Percentiles rank a stretch among this genome's conserved stretches.
phyloP scores from a whole-genome alignment of 768 basidiomycete species.

The Suillus placidus region DNA sequence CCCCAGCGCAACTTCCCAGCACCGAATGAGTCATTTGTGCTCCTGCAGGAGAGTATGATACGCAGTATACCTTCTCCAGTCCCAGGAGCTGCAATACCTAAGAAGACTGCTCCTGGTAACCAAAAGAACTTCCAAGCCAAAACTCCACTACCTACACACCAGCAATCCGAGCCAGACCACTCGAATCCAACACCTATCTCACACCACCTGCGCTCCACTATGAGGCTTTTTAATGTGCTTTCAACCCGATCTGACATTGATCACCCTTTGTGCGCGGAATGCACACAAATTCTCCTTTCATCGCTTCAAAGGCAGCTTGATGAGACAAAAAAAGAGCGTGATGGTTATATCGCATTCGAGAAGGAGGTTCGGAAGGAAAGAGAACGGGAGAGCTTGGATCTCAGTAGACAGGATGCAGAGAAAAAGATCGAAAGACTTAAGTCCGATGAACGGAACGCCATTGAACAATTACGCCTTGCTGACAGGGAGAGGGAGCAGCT shows the following conservation, averaged over 20 bases:
- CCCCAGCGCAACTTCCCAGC: conserved; percentile 53
- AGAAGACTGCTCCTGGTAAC: conserved; percentile 43
- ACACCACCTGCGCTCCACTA: conserved; percentile 75
- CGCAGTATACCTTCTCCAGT: conserved; percentile 64
- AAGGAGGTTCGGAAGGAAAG: conserved; percentile 82
- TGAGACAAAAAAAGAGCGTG: conserved; percentile 88
- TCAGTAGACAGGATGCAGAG: conserved; percentile 66
- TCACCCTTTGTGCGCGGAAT: conserved; percentile 95
- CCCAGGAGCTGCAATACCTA: conserved; percentile 45
- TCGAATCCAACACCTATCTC: conserved; percentile 74
- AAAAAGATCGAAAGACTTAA: conserved; percentile 74
- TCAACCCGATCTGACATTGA: conserved; percentile 81
- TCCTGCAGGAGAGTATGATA: conserved; percentile 83
- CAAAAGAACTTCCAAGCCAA: conserved; percentile 32
- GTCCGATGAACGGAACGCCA: conserved; percentile 64
- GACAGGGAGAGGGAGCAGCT: conserved; percentile 79
- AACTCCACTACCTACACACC: conserved; percentile 30
- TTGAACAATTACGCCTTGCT: conserved; percentile 74
- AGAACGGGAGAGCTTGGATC: conserved; percentile 66
- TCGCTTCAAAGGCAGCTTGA: conserved; percentile 81
- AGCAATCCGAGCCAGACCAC: conserved; percentile 52
- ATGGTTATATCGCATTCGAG: conserved; percentile 93
- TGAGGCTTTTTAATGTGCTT: conserved; percentile 73
- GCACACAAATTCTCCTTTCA: conserved; percentile 78
- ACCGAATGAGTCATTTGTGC: conserved; percentile 89